Conservation (phyloP, 768 basidiomycete genomes). For the Boletus barrowsii region DNA sequence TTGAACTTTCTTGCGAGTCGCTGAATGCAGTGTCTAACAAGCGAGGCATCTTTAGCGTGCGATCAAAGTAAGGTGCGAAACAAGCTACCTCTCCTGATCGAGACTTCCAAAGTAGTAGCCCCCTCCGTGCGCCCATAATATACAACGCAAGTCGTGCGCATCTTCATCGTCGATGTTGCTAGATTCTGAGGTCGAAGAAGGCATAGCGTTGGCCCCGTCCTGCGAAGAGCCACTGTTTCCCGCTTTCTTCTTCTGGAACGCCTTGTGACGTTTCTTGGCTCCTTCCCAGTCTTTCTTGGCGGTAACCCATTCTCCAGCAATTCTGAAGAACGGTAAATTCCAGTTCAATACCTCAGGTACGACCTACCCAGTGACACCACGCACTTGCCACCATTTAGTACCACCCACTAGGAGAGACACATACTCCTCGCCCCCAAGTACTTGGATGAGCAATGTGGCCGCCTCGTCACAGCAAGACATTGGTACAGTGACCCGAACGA, state of each 20-base stretch:
- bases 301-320: slow-evolving; percentile 86
- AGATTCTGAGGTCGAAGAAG: slow-evolving; percentile 26
- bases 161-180: slow-evolving; percentile 55
- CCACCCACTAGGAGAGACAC: slow-evolving; percentile 77
- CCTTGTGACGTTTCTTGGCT: slow-evolving; percentile 56
- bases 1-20: slow-evolving; percentile 89
- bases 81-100: slow-evolving; percentile 63
- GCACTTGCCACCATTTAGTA: slow-evolving; percentile 97
- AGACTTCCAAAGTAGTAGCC: slow-evolving; percentile 86
- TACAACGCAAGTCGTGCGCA: slow-evolving; percentile 83
- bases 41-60: slow-evolving; percentile 2
- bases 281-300: slow-evolving; percentile 81
- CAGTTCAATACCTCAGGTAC: slow-evolving; percentile 6
- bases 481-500: slow-evolving; percentile 69
- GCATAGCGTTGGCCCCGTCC: slow-evolving; percentile 12
- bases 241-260: slow-evolving; percentile 36
- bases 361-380: slow-evolving; percentile 72
- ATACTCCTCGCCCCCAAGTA: slow-evolving; percentile 79
- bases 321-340: slow-evolving; percentile 39
- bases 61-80: not conserved
- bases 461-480: slow-evolving; percentile 74
- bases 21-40: slow-evolving; percentile 64
- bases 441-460: slow-evolving; percentile 67
- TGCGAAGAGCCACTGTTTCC: slow-evolving; percentile 5
- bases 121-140: slow-evolving; percentile 78